Conservation (phyloP, 331 rosid species). For the Malus hybrid region DNA sequence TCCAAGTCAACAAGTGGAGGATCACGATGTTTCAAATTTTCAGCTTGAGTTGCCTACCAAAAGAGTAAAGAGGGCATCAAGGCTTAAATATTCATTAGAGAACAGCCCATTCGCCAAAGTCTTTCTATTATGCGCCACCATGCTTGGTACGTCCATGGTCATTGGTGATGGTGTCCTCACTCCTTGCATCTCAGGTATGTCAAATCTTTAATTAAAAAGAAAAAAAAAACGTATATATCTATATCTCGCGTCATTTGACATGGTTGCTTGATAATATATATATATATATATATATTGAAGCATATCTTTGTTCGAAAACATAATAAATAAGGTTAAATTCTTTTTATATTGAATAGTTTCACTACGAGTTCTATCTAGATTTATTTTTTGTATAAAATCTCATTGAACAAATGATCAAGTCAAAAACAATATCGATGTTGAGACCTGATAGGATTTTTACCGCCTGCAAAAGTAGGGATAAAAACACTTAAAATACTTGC, state of each 20-base stretch:
- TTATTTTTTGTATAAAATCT: too few relatives aligned
- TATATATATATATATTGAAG: too few relatives aligned
- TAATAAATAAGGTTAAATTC: background rate
- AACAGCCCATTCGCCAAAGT: slow-evolving; percentile 28
- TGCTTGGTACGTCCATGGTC: slow-evolving; percentile 83
- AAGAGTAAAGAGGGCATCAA: slow-evolving; percentile 34
- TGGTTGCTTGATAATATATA: background rate
- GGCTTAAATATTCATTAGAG: slow-evolving; percentile 39
- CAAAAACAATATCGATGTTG: too few relatives aligned
- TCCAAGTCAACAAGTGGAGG: slow-evolving; percentile 53
- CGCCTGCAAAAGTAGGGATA: too few relatives aligned
- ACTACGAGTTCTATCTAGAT: background rate
- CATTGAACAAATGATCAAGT: background rate
- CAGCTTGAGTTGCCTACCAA: slow-evolving; percentile 26
- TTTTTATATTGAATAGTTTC: background rate
- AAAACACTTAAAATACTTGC: too few relatives aligned
- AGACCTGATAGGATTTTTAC: too few relatives aligned
- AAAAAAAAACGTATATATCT: background rate
- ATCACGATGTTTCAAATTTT: slow-evolving; percentile 46
- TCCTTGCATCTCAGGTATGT: slow-evolving; percentile 66
- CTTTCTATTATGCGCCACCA: slow-evolving; percentile 47
- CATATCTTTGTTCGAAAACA: background rate
- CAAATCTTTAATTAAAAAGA: background rate
- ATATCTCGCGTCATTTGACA: background rate
- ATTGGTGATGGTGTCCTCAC: slow-evolving; percentile 85